A percentile compares a stretch with the other conserved stretches of the same genome.
phyloP scores from a whole-genome alignment of 2,329 filamentous ascomycete species.

The Purpureocillium takamizusanense region DNA sequence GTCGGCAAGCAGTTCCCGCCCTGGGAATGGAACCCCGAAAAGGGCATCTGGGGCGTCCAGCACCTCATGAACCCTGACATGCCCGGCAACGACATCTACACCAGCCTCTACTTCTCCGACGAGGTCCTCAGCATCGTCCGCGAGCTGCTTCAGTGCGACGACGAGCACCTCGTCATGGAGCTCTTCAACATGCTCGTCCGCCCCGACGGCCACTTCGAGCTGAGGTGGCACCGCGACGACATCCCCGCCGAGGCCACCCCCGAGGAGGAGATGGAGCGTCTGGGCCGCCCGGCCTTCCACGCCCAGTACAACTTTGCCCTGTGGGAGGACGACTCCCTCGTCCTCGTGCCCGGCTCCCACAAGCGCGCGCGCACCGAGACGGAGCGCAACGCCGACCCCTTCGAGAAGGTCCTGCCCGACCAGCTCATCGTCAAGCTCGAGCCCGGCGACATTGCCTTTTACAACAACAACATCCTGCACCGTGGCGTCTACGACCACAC shows the following conservation, averaged over 20 bases:
- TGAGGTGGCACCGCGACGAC: constrained; percentile 83
- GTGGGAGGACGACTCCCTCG: constrained; percentile 62
- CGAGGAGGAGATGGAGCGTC: constrained; percentile 56
- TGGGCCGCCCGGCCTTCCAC: constrained; percentile 57
- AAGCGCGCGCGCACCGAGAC: constrained; percentile 56
- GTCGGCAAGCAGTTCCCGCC: constrained; percentile 88
- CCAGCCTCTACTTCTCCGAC: constrained; percentile 62
- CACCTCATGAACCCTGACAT: constrained; percentile 71
- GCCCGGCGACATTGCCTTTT: constrained; percentile 76
- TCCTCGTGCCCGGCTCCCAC: constrained; percentile 74
- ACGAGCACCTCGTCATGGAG: constrained; percentile 71
- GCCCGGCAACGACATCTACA: constrained; percentile 52
- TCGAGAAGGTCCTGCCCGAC: constrained; percentile 49
- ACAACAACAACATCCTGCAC: constrained; percentile 83
- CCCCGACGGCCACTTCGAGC: constrained; percentile 60
- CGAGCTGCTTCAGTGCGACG: constrained; percentile 47
- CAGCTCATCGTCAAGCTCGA: constrained; percentile 58
- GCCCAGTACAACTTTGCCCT: constrained; percentile 85
- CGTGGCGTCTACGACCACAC: constrained; percentile 53
- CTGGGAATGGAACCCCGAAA: constrained; percentile 52
- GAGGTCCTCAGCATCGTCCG: constrained; percentile 54
- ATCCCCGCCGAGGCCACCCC: constrained; percentile 56
- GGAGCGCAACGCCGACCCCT: constrained; percentile 61
- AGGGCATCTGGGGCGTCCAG: constrained; percentile 85
- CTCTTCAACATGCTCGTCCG: constrained; percentile 78